phyloP scores from a whole-genome alignment of 495 filamentous ascomycete genomes.

The Penicillium steckii region DNA sequence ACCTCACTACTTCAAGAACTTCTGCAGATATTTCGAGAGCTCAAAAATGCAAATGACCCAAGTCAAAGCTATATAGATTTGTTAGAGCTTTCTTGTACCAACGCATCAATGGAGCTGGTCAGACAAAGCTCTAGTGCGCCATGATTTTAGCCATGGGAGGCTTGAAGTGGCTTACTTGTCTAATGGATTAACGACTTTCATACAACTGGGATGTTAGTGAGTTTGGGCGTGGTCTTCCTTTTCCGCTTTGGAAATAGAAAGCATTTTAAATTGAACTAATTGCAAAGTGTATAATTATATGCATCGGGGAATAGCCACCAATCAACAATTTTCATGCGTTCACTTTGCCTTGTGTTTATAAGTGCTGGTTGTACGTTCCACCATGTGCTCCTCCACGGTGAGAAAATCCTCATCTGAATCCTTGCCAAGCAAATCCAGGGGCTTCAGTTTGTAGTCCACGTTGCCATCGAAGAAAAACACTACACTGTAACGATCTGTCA shows the following conservation, averaged over 20 bases:
- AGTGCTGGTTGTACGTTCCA: conserved; percentile 12
- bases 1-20: conserved; percentile 3
- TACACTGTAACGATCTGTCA: conserved; percentile 39
- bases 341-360: conserved; percentile 8
- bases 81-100: conserved; percentile 2
- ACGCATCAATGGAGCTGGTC: neutral
- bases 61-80: conserved; percentile 3
- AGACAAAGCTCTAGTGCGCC: neutral
- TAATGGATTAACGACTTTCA: neutral
- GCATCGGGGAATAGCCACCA: neutral
- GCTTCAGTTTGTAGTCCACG: conserved; percentile 23
- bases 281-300: neutral
- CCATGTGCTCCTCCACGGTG: conserved; percentile 32
- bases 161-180: neutral
- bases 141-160: neutral
- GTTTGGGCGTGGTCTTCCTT: too few species aligned
- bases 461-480: conserved; percentile 45
- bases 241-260: too few species aligned
- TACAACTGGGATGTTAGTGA: neutral
- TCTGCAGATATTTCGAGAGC: conserved; percentile 1
- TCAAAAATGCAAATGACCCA: conserved; percentile 2
- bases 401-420: conserved; percentile 9
- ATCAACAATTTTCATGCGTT: too few species aligned
- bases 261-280: neutral
- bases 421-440: neutral